Conservation (phyloP, 2,329 filamentous ascomycete genomes). For the Cercospora beticola region DNA sequence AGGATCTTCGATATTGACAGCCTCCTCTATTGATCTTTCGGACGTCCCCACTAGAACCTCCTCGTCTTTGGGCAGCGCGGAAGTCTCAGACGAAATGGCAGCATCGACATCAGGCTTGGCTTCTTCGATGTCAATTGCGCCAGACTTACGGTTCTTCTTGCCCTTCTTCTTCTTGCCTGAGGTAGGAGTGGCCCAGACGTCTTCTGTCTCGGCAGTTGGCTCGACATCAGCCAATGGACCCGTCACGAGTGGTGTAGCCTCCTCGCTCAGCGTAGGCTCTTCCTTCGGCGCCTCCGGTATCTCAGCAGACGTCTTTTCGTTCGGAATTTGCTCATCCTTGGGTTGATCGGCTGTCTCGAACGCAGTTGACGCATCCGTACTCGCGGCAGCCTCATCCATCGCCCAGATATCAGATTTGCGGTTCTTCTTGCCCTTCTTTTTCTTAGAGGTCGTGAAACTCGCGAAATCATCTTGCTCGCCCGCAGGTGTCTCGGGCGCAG, state of each 20-base stretch:
- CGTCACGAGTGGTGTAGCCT: not conserved
- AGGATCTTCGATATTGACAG: not conserved
- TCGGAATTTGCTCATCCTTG: not conserved
- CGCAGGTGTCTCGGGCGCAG: not conserved
- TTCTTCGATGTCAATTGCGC: no score
- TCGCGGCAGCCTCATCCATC: not conserved
- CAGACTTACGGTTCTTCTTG: not conserved
- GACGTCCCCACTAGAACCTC: not conserved
- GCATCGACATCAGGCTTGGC: no score
- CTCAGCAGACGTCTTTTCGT: not conserved
- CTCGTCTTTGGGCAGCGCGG: no score
- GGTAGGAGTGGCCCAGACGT: slow-evolving; percentile 27
- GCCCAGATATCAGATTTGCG: not conserved
- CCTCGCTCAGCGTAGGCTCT: no score
- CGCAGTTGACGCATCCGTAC: not conserved
- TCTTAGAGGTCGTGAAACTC: not conserved
- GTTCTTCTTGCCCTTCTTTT: slow-evolving; percentile 26
- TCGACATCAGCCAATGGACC: not conserved
- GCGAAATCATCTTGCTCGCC: not conserved
- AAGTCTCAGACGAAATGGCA: no score
- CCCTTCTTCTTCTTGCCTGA: slow-evolving; percentile 36
- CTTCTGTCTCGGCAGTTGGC: slow-evolving; percentile 12
- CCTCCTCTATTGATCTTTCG: not conserved
- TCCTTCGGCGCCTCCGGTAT: not conserved
- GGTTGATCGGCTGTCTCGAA: not conserved